Evolutionary conservation across 331 rosid genomes (phyloP), one percentile per base, ranked within the genome.

Genomic region (Acacia pycnantha): DNA sequence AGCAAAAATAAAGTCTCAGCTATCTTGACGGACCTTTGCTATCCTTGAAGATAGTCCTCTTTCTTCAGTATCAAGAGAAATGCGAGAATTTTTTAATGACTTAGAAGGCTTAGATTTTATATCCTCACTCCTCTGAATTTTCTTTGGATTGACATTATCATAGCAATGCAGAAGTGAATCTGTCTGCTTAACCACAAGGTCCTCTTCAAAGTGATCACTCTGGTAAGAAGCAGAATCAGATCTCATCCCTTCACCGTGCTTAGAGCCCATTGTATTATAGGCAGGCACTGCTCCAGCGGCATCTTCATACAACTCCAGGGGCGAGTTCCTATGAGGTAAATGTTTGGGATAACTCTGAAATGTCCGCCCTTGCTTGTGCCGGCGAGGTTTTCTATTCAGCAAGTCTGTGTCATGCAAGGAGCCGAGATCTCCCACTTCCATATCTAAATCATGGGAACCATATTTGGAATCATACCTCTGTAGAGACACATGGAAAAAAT

Each of bases 401-500:
- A 84, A 68, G 76, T 89, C 87, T 77, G 88, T 50, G 79, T 87
- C 92, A 83, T 81, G 91, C 80, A 86, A 77, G 69, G 84, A 73
- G 74, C 88, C 83, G 68, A 83, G 72, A 33, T 83, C 88, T 70
- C 81, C 94, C 70, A 86, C 97, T 82, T 88, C 92, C 82, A 80
- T 82, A 73, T 82, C 85, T 51, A 83, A 83, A 86, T 92, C 95
- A 73, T 82, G 92, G 72, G 97, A 89, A 82, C 85, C 84, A 85
- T 85, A 79, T 84, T 88, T 92, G 66, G 82, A 76, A 64, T 88
- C 94, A 82, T 86, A 81, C 88, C 91, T 89, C 98, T 92, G 91
- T 82, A 89, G 71, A 79, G 70, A n/a, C 77, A 86, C 19, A 26
- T 3, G 62, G 68, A 76, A 78, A 83, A 65, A 56, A 83, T 50